Base-by-base conservation (phyloP, 352 stramenopile genomes). In the Phytopythium mirpurense region DNA sequence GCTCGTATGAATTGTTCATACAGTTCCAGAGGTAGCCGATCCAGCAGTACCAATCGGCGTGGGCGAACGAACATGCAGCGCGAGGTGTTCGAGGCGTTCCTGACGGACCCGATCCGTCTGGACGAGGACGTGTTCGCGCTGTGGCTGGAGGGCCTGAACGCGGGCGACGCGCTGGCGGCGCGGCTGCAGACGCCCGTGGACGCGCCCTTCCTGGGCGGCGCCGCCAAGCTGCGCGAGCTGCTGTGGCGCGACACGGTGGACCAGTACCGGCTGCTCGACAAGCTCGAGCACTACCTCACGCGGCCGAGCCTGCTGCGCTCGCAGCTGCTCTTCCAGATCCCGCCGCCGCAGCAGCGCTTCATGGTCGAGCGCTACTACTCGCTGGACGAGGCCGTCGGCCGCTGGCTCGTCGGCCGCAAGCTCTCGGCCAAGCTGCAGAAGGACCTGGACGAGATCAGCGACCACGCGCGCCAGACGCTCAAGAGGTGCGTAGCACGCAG, bases 281-380 rank as follows among this genome's bases (percentile, higher is more conserved):
- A 90, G 60, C 67, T 94, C 43, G 79, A 94, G 68, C 78, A 90
- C 52, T 90, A 90, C 38, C 63, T 93, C 23, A 78, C 83, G 61
- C 80, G 91, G 56, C 84, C 84, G 40, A 85, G 67, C 43, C 71
- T 94, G 12, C 83, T 94, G 27, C 71, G 75, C 29, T 88, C 80
- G 37, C 84, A 94, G 51, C 59, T 93, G 14, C 64, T 94, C 14
- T 88, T 90, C 58, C 84, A 94, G 66, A 85, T 93, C 48, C 79
- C 79, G 7, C 80, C 80, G 15, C 59, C 72, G 2, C 75, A 92
- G 50, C 78, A 93, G 60, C 72, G 86, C 53, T 88, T 87, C 54
- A 90, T 93, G 77, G 66, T 90, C 23, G 73, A 90, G 52, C 76
- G 74, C 26, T 93, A 93, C 64, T 90, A 92, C 67, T 67, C 72